Conservation (phyloP, 352 stramenopile species). For the Globisporangium takayamanum region DNA sequence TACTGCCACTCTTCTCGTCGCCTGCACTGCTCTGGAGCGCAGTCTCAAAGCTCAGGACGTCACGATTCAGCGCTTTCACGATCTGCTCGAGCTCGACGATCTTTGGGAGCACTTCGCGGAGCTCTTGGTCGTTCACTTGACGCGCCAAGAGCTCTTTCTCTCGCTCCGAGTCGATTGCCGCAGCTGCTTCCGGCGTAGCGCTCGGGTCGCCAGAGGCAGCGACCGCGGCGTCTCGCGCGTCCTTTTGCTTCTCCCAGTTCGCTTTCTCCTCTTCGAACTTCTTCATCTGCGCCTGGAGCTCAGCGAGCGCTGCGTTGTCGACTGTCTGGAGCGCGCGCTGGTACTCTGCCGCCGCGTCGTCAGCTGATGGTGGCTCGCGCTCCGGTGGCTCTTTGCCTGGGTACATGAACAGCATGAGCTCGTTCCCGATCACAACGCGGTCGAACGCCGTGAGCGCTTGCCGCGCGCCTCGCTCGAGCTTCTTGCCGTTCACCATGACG, state of each 20-base stretch:
- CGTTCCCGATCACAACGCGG: conserved; percentile 79
- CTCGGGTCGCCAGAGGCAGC: conserved; percentile 11
- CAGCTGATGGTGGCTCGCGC: conserved; percentile 57
- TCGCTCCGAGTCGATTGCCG: conserved; percentile 28
- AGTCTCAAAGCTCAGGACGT: conserved; percentile 90
- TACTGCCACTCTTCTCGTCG: conserved; percentile 27
- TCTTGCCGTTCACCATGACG: conserved; percentile 84
- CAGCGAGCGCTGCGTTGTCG: conserved; percentile 61
- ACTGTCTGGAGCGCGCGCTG: conserved; percentile 77
- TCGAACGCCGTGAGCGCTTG: conserved; percentile 56
- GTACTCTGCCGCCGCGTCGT: conserved; percentile 85
- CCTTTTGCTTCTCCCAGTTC: conserved; percentile 83
- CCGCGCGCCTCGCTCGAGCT: conserved; percentile 36
- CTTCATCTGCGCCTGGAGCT: conserved; percentile 86
- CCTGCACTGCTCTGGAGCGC: conserved; percentile 71
- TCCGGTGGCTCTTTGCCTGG: conserved; percentile 34
- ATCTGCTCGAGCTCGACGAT: conserved; percentile 91
- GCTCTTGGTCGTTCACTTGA: conserved; percentile 88
- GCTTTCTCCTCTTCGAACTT: conserved; percentile 87
- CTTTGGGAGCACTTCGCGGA: conserved; percentile 90
- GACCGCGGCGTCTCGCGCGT: conserved; percentile 30
- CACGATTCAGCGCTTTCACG: conserved; percentile 85
- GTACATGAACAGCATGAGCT: conserved; percentile 84
- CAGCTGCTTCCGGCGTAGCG: conserved; percentile 29
- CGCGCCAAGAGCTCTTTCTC: conserved; percentile 63